Percentiles rank a stretch among this genome's conserved stretches.
These are phyloP conservation scores for Pouteria glomerata DNA, from an alignment of 148 eudicot genomes.

Conservation along the genomic window DNA sequence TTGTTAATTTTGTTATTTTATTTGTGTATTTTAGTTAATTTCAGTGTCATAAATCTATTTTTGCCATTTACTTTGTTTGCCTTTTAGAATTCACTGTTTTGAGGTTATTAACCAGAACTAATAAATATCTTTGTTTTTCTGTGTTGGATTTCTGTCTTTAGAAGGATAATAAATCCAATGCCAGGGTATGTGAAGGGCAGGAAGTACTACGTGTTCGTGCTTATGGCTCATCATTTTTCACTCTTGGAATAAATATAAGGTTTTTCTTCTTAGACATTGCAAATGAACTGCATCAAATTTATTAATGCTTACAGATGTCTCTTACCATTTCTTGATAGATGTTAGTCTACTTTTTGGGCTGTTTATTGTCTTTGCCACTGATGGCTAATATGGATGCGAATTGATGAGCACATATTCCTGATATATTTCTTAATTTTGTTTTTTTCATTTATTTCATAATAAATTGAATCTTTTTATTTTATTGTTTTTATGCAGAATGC, in stretches of 20 bases:
- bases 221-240: constrained; percentile 83
- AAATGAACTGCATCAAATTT: neutral
- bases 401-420: neutral
- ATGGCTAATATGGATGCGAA: neutral
- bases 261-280: constrained; percentile 19
- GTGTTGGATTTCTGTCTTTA: constrained; percentile 30
- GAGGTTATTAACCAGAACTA: neutral
- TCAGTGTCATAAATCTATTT: neutral
- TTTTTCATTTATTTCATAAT: no score
- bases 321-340: neutral
- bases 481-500: no score
- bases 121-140: constrained; percentile 11
- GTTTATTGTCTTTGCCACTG: neutral
- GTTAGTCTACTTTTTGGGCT: neutral
- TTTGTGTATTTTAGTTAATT: no score
- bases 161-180: constrained; percentile 40
- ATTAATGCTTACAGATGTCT: neutral
- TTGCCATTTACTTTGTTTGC: constrained; percentile 18
- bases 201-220: constrained; percentile 90
- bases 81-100: neutral
- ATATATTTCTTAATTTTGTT: neutral
- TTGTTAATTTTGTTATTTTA: no score
- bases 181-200: constrained; percentile 59
- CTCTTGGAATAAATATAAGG: constrained; percentile 93
- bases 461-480: no score